Base-by-base conservation (phyloP, 768 basidiomycete genomes). In the Mycena belliarum region DNA sequence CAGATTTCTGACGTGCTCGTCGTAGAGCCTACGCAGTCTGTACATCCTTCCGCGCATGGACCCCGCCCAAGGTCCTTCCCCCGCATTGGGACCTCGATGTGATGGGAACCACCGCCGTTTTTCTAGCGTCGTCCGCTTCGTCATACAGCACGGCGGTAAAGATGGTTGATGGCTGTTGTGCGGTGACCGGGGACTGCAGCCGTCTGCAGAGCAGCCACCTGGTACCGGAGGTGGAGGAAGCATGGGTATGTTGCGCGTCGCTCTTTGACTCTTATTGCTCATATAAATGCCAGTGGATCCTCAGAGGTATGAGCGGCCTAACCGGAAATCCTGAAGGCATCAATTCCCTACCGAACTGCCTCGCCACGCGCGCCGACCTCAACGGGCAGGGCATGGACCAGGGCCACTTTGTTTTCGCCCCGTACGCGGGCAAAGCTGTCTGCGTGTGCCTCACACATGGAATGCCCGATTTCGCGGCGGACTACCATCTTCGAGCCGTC, bases 311-410 rank as follows among this genome's bases (percentile, higher is more conserved):
- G 57, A 14, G 15, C 23, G 24, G 6, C 2, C 3, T 29, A 18
- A 59, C 45, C 2, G 11, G 16, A 21, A 49, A 59, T 40, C 7
- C 15, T 8, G 4, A 16, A 7, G 41, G 58, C 2, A 26, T 51
- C 18, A 38, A 57, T 33, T 49, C 52, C 24, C 42, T 37, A 10
- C 4, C 40, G 20, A 60, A 60, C 43, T 50, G 45, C 42, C 52
- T 60, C 25, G 32, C 58, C 21, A 15, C 52, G 33, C 46, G 58
- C 24, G 52, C 52, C 35, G 58, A 60, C 29, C 48, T 60, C 41
- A 35, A 28, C 4, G 33, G 12, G 33, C 9, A 1, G 2, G 21
- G 46, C 3, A 43, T 60, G 47, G 47, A 54, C 40, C 1, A 38
- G 14, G 52, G 58, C 20, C 24, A 48, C 18, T 49, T 60, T 24